A percentile compares a stretch with the other conserved stretches of the same genome.
phyloP scores from a whole-genome alignment of 345 rosid species.

The Pistacia atlantica region DNA sequence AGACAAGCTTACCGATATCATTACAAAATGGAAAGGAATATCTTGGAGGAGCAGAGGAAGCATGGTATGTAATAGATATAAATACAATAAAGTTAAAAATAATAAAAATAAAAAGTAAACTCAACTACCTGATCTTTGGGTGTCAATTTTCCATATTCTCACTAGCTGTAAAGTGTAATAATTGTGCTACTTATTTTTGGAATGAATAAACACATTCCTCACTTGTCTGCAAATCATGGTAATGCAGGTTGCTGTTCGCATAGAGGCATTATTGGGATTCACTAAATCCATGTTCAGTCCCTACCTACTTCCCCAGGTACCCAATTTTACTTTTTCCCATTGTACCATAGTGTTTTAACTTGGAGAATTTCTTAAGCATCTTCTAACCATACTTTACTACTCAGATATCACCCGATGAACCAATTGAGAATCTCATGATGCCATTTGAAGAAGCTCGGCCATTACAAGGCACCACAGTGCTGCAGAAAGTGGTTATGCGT shows the following conservation, averaged over 20 bases:
- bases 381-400: conserved; percentile 13
- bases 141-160: neutral
- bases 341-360: neutral
- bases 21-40: conserved; percentile 64
- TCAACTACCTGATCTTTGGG: neutral
- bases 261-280: conserved; percentile 67
- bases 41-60: conserved; percentile 84
- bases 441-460: conserved; percentile 61
- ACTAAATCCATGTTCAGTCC: conserved; percentile 58
- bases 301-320: conserved; percentile 59
- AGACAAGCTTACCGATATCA: conserved; percentile 43
- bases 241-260: conserved; percentile 57
- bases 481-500: conserved; percentile 61
- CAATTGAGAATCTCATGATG: conserved; percentile 64
- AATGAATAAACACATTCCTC: neutral
- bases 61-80: conserved; percentile 49
- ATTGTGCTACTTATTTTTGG: neutral
- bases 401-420: conserved; percentile 57
- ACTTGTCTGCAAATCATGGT: neutral
- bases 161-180: neutral
- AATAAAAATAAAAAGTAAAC: neutral
- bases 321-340: conserved; percentile 1
- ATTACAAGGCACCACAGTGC: conserved; percentile 43
- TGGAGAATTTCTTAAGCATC: neutral
- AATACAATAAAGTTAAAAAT: no score